Evolutionary conservation across 164 flowering plant species (phyloP).

Genomic region (Umbellularia californica): DNA sequence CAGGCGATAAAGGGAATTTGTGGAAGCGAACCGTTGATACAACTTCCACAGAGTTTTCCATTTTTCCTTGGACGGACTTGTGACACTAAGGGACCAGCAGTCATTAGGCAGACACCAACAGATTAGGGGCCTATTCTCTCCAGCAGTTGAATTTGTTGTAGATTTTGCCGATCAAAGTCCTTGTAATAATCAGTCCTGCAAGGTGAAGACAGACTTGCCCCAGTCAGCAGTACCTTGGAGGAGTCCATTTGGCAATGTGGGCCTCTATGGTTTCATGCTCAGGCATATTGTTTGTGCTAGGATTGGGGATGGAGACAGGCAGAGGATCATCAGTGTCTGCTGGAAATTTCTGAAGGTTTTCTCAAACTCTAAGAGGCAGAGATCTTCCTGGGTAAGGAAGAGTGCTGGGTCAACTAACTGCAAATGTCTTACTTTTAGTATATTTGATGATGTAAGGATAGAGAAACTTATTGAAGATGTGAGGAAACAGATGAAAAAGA

Average conservation of each 20-base stretch:
- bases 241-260: conserved; percentile 62
- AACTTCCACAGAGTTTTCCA: too few species aligned
- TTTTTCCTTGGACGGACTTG: too few species aligned
- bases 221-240: conserved; percentile 76
- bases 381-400: background rate
- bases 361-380: conserved; percentile 13
- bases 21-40: too few species aligned
- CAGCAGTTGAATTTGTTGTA: conserved; percentile 75
- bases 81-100: conserved; percentile 60
- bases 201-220: conserved; percentile 66
- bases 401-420: too few species aligned
- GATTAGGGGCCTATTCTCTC: conserved; percentile 89
- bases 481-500: conserved; percentile 15
- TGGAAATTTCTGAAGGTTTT: conserved; percentile 8
- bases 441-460: conserved; percentile 8
- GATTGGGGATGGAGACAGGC: conserved; percentile 27
- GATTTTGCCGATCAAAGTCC: conserved; percentile 61
- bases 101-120: conserved; percentile 79
- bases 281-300: conserved; percentile 21
- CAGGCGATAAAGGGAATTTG: conserved; percentile 18
- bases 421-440: conserved; percentile 11
- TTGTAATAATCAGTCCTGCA: conserved; percentile 74
- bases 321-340: conserved; percentile 40
- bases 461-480: conserved; percentile 24
- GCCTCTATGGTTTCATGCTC: conserved; percentile 22